Evolutionary conservation across 805 yeast genomes (phyloP), one percentile per base, ranked within the genome.

Genomic region (Komagataella pastoris): DNA sequence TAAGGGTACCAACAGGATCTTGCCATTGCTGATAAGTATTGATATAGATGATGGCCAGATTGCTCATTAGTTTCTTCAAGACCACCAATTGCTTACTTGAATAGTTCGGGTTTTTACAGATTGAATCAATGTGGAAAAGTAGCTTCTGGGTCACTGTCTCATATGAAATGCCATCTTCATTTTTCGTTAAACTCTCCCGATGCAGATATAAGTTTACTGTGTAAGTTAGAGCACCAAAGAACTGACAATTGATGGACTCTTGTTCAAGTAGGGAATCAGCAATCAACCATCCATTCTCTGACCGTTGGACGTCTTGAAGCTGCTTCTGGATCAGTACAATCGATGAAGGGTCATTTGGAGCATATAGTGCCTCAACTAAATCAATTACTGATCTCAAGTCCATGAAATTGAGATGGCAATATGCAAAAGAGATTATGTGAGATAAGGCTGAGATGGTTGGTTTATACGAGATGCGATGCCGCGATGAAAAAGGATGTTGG

Each of bases 221-320:
- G 53, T 79, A 80, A 0, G 96, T 88, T 53, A 85, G 72, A 0
- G 95, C 95, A 0, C 95, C 96, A 59, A 88, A 83, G 62, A 83
- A 88, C 59, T 80, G 79, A 55, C 81, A 77, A 53, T 76, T 76
- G 47, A 67, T 57, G 1, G 77, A 71, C 3, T 61, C 59, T 2
- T 61, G 54, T 48, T 54, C 54, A 6, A 88, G 66, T 18, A 88
- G 68, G 45, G 65, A 57, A 43, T 74, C 71, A 0, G 90, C 95
- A 21, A 88, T 59, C 2, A 57, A 55, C 67, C 80, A 72, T 1
- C 88, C 91, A 49, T 73, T 59, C 0, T 67, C 63, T 0, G 83
- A 76, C 57, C 69, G 73, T 61, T 88, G 96, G 5, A 80, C 59
- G 3, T 54, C 57, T 57, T 84, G 91, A 6, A 88, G 72, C 47